Conservation (phyloP, 306 rosid genomes). For the Alnus rubra region DNA sequence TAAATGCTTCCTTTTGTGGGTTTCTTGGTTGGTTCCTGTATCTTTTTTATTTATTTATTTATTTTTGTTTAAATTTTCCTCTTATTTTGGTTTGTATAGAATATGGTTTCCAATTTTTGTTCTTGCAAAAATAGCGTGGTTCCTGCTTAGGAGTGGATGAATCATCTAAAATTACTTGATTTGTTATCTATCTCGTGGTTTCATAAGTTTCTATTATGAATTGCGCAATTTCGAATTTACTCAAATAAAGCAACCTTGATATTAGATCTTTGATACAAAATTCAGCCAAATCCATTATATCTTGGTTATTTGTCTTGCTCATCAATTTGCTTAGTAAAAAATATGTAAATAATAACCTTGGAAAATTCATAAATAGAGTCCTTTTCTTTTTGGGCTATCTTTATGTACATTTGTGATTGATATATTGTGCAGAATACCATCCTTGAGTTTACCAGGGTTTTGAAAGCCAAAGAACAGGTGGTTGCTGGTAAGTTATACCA, state of each 20-base stretch:
- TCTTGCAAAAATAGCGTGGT: no score
- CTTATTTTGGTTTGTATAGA: not conserved
- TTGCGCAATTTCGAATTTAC: not conserved
- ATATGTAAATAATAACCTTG: not conserved
- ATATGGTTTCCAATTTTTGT: no score
- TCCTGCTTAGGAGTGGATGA: not conserved
- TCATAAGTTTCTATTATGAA: not conserved
- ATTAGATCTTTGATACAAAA: not conserved
- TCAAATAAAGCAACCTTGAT: not conserved
- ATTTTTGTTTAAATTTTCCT: not conserved
- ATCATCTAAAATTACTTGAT: no score
- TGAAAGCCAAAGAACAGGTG: slow-evolving; percentile 51
- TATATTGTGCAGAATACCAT: slow-evolving; percentile 38
- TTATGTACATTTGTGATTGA: not conserved
- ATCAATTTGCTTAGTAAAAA: not conserved
- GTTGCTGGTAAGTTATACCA: slow-evolving; percentile 52
- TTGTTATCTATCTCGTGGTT: no score
- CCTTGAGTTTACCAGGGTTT: slow-evolving; percentile 52
- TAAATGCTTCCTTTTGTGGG: not conserved
- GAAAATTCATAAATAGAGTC: not conserved
- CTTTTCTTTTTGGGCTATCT: not conserved
- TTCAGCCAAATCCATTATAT: no score
- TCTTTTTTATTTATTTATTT: not conserved
- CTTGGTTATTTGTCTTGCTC: no score
- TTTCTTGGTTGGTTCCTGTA: not conserved